A percentile compares a stretch with the other conserved stretches of the same genome.
Conservation (phyloP, 345 rosid genomes). For the Rhizophora apiculata region DNA sequence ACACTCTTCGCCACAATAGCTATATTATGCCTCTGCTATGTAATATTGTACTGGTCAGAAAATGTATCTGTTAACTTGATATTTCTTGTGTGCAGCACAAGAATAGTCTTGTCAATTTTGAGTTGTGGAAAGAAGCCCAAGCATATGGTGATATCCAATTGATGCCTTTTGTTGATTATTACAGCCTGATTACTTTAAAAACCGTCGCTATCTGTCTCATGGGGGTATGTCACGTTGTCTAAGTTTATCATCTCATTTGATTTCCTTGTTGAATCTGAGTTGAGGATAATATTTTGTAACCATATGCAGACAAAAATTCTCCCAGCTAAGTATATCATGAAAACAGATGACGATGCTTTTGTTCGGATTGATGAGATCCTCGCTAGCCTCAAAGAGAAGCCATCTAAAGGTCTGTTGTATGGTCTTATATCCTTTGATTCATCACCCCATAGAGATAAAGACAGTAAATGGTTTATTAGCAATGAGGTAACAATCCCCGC, state of each 20-base stretch:
- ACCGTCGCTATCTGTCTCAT: conserved; percentile 77
- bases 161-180: conserved; percentile 92
- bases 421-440: conserved; percentile 72
- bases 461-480: conserved; percentile 85
- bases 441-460: conserved; percentile 68
- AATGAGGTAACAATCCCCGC: conserved; percentile 46
- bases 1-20: neutral
- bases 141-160: conserved; percentile 80
- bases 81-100: conserved; percentile 52
- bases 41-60: neutral
- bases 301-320: conserved; percentile 70
- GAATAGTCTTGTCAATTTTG: conserved; percentile 59
- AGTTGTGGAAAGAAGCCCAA: conserved; percentile 88
- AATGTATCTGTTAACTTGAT: neutral
- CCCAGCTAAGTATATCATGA: conserved; percentile 85
- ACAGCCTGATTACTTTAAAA: conserved; percentile 76
- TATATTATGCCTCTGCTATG: neutral
- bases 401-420: conserved; percentile 58
- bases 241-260: neutral
- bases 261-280: conserved; percentile 7
- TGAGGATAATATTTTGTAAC: neutral
- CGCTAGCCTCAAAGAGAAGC: conserved; percentile 50
- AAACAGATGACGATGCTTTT: conserved; percentile 94
- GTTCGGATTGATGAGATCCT: conserved; percentile 79
- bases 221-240: conserved; percentile 49